A percentile compares a stretch with the other conserved stretches of the same genome.
phyloP scores from a whole-genome alignment of 2,329 filamentous ascomycete species.

The Periconia sp. region DNA sequence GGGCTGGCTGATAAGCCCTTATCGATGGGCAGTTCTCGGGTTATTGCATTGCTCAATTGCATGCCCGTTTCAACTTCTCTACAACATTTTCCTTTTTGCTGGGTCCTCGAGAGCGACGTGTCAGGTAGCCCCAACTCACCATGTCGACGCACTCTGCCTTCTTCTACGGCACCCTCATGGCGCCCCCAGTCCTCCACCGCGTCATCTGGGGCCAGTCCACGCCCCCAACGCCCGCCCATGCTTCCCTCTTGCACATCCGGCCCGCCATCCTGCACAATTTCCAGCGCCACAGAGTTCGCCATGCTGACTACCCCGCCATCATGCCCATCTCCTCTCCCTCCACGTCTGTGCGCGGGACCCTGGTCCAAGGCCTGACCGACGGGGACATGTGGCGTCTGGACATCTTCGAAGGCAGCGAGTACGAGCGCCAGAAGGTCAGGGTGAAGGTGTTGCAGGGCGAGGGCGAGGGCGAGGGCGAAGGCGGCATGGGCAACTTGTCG shows the following conservation, averaged over 20 bases:
- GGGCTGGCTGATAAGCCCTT: conserved; percentile 19
- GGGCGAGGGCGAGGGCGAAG: conserved; percentile 16
- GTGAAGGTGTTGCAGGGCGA: conserved; percentile 48
- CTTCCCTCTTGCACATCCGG: conserved; percentile 65
- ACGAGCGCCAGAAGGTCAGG: conserved; percentile 60
- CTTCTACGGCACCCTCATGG: conserved; percentile 80
- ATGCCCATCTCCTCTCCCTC: conserved; percentile 46
- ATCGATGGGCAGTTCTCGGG: conserved; percentile 9
- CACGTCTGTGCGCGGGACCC: conserved; percentile 71
- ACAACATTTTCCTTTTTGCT: too few relatives aligned
- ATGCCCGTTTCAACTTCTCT: not conserved
- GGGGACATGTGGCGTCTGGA: conserved; percentile 79
- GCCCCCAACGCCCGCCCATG: conserved; percentile 57
- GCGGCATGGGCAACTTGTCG: conserved; percentile 27
- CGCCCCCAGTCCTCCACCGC: conserved; percentile 82
- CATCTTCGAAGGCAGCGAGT: conserved; percentile 80
- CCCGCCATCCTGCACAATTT: conserved; percentile 79
- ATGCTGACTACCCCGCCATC: conserved; percentile 83
- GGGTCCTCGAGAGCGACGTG: too few relatives aligned
- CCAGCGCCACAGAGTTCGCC: conserved; percentile 71
- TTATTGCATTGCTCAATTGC: not conserved
- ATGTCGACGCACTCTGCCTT: conserved; percentile 62
- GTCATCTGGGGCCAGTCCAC: conserved; percentile 73
- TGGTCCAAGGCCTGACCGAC: conserved; percentile 78
- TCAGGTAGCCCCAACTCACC: not conserved